Conservation (phyloP, 768 basidiomycete genomes). For the Grammothele lineata region DNA sequence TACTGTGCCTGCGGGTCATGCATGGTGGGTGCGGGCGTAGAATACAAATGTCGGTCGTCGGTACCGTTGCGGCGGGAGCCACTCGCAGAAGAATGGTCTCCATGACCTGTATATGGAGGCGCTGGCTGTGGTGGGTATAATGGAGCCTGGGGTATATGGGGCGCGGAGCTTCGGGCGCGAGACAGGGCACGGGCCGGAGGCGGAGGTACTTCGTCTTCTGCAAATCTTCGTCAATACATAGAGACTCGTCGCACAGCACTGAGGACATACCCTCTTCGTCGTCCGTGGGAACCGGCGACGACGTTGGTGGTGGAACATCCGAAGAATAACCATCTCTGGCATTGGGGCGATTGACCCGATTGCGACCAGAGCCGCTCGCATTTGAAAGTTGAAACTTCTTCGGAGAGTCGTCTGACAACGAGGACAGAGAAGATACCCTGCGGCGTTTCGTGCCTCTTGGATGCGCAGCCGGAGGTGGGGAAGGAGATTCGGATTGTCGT, state of each 20-base stretch:
- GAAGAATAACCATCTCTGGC: constrained; percentile 1
- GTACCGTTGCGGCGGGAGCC: background rate
- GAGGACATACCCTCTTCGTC: constrained; percentile 10
- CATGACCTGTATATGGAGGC: constrained; percentile 1
- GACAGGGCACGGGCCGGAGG: background rate
- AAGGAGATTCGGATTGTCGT: background rate
- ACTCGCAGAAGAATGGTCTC: background rate
- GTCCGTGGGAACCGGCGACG: constrained; percentile 4
- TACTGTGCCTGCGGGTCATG: constrained; percentile 9
- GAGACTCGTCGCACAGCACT: background rate
- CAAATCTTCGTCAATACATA: too few relatives aligned
- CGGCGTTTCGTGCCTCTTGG: constrained; percentile 6
- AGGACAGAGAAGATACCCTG: constrained; percentile 7
- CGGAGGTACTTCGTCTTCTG: background rate
- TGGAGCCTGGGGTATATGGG: constrained; percentile 1
- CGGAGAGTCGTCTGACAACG: constrained; percentile 2
- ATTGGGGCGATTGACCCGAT: too few relatives aligned
- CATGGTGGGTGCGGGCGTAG: constrained; percentile 3
- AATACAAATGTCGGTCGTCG: background rate
- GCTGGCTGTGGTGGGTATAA: background rate
- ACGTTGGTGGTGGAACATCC: constrained; percentile 2
- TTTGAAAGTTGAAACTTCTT: background rate
- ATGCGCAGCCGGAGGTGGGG: background rate
- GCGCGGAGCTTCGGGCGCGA: background rate
- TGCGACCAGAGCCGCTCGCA: too few relatives aligned